A percentile compares a stretch with the other conserved stretches of the same genome.
These are phyloP conservation scores for Trametes sanguinea DNA, from an alignment of 768 basidiomycete species.

Conservation along the genomic window DNA sequence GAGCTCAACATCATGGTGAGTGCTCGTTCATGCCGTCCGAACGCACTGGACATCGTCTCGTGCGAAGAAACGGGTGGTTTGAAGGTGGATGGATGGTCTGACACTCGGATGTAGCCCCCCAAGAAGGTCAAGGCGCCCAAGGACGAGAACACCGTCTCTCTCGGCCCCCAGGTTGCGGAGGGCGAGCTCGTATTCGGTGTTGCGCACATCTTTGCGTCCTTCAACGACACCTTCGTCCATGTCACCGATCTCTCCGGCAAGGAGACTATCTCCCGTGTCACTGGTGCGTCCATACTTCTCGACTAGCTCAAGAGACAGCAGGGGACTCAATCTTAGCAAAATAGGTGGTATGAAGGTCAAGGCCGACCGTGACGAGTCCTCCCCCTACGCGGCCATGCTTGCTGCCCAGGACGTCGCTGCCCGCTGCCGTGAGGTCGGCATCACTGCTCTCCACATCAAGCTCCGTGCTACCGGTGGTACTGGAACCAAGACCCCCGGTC, in stretches of 20 bases:
- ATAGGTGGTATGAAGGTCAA: conserved; percentile 99
- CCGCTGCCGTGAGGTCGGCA: conserved; percentile 97
- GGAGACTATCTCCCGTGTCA: conserved; percentile 98
- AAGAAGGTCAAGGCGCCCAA: conserved; percentile 78
- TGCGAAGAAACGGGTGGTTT: neutral
- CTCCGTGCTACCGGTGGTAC: conserved; percentile 98
- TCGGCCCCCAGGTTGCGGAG: conserved; percentile 94
- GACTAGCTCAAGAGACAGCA: neutral
- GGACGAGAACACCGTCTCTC: conserved; percentile 83
- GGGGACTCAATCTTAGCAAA: neutral
- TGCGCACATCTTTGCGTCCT: conserved; percentile 98
- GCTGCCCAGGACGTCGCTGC: conserved; percentile 96
- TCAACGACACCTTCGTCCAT: conserved; percentile 99
- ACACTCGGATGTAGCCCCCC: conserved; percentile 71
- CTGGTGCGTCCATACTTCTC: conserved; percentile 55
- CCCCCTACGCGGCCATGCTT: conserved; percentile 96
- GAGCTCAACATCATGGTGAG: conserved; percentile 42
- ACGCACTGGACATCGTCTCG: neutral
- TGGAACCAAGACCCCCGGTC: conserved; percentile 98
- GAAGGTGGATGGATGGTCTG: conserved; percentile 54
- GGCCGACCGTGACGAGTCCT: conserved; percentile 99
- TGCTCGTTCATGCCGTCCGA: conserved; percentile 8
- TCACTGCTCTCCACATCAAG: conserved; percentile 99
- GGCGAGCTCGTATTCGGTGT: conserved; percentile 98
- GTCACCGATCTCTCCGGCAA: conserved; percentile 98